Percentiles rank a stretch among this genome's conserved stretches.
phyloP scores from a whole-genome alignment of 1,284 basidiomycete species.

The Schizophyllum amplum region DNA sequence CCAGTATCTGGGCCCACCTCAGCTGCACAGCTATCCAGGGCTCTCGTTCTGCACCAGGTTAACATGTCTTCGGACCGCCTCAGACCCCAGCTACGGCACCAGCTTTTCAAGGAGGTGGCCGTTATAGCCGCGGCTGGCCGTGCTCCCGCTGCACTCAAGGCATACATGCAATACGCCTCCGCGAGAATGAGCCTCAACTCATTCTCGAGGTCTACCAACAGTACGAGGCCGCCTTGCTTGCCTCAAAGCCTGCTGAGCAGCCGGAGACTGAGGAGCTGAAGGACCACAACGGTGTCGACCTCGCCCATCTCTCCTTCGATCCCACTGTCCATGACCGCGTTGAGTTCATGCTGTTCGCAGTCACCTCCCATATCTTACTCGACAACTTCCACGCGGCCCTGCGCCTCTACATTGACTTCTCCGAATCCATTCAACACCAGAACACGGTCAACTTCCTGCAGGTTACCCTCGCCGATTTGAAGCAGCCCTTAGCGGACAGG shows the following conservation, averaged over 20 bases:
- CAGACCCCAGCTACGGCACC: background rate
- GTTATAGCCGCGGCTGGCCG: conserved; percentile 33
- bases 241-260: conserved; percentile 12
- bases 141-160: conserved; percentile 38
- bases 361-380: conserved; percentile 51
- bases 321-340: conserved; percentile 19
- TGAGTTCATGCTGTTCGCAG: conserved; percentile 39
- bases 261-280: conserved; percentile 14
- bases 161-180: conserved; percentile 41
- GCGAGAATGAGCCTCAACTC: conserved; percentile 28
- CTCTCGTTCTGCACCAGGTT: conserved; percentile 23
- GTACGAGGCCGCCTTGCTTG: conserved; percentile 24
- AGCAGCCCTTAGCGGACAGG: conserved; percentile 29
- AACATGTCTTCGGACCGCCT: conserved; percentile 6
- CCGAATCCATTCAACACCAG: conserved; percentile 26
- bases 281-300: conserved; percentile 6
- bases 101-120: conserved; percentile 37
- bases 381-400: conserved; percentile 48
- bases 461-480: conserved; percentile 19
- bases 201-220: conserved; percentile 40
- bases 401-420: conserved; percentile 28
- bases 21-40: conserved; percentile 31
- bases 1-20: conserved; percentile 31
- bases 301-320: conserved; percentile 10
- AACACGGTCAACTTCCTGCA: conserved; percentile 29